Evolutionary conservation across 164 flowering plant species (phyloP).

Genomic region (Berberis thunbergii): DNA sequence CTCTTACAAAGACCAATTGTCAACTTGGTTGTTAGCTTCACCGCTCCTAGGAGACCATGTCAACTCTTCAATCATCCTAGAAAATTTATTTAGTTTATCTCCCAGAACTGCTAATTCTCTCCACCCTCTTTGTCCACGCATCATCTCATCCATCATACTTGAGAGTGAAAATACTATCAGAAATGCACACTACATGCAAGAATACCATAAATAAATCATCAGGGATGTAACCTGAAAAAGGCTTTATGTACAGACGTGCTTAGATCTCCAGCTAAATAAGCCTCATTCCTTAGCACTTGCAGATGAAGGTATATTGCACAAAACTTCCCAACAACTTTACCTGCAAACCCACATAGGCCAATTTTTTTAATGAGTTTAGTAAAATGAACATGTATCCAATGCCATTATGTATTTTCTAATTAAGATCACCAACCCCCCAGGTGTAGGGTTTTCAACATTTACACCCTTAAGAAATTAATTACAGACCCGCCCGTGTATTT

Average conservation of each 20-base stretch:
- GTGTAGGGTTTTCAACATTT: too few relatives aligned
- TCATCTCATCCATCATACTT: conserved; percentile 99
- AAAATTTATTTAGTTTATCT: conserved; percentile 84
- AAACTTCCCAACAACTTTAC: conserved; percentile 96
- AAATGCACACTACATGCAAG: too few relatives aligned
- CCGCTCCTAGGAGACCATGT: conserved; percentile 89
- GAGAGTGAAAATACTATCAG: too few relatives aligned
- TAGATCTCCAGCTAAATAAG: conserved; percentile 77
- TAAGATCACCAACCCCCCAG: too few relatives aligned
- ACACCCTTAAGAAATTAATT: too few relatives aligned
- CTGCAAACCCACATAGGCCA: conserved; percentile 25
- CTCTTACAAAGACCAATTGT: conserved; percentile 96
- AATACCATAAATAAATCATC: too few relatives aligned
- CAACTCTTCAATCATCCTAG: conserved; percentile 95
- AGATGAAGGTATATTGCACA: conserved; percentile 95
- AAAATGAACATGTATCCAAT: too few relatives aligned
- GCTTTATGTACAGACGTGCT: conserved; percentile 77
- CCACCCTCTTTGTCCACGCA: conserved; percentile 99
- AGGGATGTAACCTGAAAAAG: conserved; percentile 61
- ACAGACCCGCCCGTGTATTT: too few relatives aligned
- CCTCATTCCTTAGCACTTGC: conserved; percentile 80
- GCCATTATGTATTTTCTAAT: too few relatives aligned
- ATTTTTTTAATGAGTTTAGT: too few relatives aligned
- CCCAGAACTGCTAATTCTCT: conserved; percentile 90
- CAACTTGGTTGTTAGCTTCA: conserved; percentile 49